A percentile compares a stretch with the other conserved stretches of the same genome.
Evolutionary conservation across 805 yeast genomes (phyloP).

Genomic region (Candida awuae): DNA sequence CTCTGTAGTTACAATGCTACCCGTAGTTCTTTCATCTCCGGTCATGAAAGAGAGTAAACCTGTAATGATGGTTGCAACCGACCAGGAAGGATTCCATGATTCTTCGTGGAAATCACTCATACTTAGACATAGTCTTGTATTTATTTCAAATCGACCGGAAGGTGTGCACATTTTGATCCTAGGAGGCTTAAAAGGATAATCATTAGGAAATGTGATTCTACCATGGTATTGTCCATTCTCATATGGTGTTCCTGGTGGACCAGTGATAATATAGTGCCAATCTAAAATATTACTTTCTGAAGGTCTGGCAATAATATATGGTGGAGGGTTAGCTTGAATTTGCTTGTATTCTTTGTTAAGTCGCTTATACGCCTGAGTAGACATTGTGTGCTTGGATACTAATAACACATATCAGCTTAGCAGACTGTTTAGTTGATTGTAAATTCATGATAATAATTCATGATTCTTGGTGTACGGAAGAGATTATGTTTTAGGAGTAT

Average conservation of each 20-base stretch:
- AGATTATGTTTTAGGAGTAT: too few relatives aligned
- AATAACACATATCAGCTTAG: too few relatives aligned
- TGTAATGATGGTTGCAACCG: conserved; percentile 77
- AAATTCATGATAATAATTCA: too few relatives aligned
- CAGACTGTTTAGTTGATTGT: too few relatives aligned
- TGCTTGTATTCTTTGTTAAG: conserved; percentile 76
- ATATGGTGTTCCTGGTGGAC: conserved; percentile 87
- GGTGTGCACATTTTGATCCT: conserved; percentile 86
- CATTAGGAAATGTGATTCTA: conserved; percentile 69
- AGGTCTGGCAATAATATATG: conserved; percentile 78
- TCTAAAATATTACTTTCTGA: conserved; percentile 79
- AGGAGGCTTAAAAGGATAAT: conserved; percentile 90
- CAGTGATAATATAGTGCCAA: conserved; percentile 90
- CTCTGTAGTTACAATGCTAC: conserved; percentile 63
- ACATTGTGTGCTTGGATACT: conserved; percentile 21
- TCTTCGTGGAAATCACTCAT: conserved; percentile 95
- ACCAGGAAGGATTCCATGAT: conserved; percentile 96
- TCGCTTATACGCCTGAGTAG: conserved; percentile 31
- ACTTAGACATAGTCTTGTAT: conserved; percentile 77
- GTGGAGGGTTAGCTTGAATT: conserved; percentile 74
- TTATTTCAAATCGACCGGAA: conserved; percentile 76
- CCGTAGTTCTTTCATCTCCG: conserved; percentile 76
- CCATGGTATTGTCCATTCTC: conserved; percentile 87
- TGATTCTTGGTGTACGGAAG: too few relatives aligned
- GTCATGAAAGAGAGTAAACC: conserved; percentile 92